Percentiles rank a stretch among this genome's conserved stretches.
These are phyloP conservation scores for Protea cynaroides DNA, from an alignment of 164 flowering plant species.

Conservation along the genomic window DNA sequence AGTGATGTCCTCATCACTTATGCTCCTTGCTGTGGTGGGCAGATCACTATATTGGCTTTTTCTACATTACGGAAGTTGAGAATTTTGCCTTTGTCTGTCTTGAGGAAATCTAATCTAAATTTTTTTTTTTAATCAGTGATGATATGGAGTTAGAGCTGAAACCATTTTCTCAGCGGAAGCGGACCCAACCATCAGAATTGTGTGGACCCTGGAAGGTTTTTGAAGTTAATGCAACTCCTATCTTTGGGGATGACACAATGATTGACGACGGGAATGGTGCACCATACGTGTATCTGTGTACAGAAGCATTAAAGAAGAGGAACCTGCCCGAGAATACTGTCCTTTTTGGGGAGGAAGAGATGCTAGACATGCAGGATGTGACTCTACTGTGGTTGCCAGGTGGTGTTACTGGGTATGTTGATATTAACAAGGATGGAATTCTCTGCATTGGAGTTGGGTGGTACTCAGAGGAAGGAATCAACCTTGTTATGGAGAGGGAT, in stretches of 20 bases:
- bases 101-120: neutral
- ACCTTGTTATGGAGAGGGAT: constrained; percentile 96
- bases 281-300: constrained; percentile 78
- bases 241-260: constrained; percentile 41
- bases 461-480: constrained; percentile 91
- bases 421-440: constrained; percentile 66
- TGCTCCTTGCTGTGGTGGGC: neutral
- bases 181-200: constrained; percentile 69
- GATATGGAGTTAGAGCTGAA: constrained; percentile 58
- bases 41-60: neutral
- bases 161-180: constrained; percentile 75
- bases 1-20: too few species aligned
- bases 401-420: constrained; percentile 85
- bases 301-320: constrained; percentile 78
- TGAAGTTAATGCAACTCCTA: constrained; percentile 84
- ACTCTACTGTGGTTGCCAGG: constrained; percentile 90
- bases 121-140: constrained; percentile 38
- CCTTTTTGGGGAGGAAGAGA: constrained; percentile 84
- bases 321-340: constrained; percentile 62
- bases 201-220: constrained; percentile 90
- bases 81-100: neutral
- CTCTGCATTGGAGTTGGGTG: constrained; percentile 94
- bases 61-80: neutral
- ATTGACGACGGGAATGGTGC: constrained; percentile 28
- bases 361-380: constrained; percentile 74